phyloP scores from a whole-genome alignment of 805 yeast species.

The Blastobotrys peoriensis region DNA sequence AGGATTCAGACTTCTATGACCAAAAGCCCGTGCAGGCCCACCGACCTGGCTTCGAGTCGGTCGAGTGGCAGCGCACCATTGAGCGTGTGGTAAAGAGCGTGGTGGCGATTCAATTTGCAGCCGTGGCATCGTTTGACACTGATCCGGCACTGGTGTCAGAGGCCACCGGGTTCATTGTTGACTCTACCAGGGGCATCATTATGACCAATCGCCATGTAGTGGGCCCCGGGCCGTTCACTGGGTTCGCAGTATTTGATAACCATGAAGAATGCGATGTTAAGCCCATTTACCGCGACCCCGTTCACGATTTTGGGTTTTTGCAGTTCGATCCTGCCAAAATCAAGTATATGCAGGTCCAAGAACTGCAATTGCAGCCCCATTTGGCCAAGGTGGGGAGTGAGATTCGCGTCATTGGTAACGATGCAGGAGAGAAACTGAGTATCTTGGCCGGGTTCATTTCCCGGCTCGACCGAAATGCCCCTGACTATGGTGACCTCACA shows the following conservation, averaged over 20 bases:
- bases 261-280: constrained; percentile 87
- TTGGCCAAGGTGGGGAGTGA: constrained; percentile 88
- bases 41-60: constrained; percentile 12
- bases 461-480: constrained; percentile 88
- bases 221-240: constrained; percentile 90
- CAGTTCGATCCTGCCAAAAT: constrained; percentile 66
- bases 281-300: constrained; percentile 88
- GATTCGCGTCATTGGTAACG: constrained; percentile 92
- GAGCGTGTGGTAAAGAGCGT: constrained; percentile 77
- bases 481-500: constrained; percentile 82
- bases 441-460: constrained; percentile 80
- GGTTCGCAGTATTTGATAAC: constrained; percentile 87
- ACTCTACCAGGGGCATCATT: constrained; percentile 71
- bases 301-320: constrained; percentile 89
- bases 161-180: constrained; percentile 96
- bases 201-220: constrained; percentile 92
- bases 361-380: constrained; percentile 68
- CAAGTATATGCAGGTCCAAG: constrained; percentile 66
- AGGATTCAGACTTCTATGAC: background rate
- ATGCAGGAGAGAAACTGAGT: constrained; percentile 89
- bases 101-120: constrained; percentile 84
- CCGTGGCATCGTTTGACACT: constrained; percentile 80
- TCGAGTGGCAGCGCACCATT: constrained; percentile 73
- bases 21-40: background rate
- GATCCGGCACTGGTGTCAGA: constrained; percentile 70